Conservation (phyloP, 129 eudicot genomes). For the Apium graveolens region DNA sequence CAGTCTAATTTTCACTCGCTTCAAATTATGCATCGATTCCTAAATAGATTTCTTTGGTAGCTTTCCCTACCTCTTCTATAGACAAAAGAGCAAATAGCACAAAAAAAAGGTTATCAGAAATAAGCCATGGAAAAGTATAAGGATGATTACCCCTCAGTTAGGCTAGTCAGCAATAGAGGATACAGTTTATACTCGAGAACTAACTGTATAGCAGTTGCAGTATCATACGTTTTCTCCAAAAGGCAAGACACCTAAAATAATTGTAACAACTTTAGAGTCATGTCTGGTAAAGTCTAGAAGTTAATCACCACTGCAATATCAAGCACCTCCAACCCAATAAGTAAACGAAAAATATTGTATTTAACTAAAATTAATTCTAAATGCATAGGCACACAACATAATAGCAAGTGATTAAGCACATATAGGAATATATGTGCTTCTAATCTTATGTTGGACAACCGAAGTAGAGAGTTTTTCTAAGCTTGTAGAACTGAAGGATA, state of each 20-base stretch:
- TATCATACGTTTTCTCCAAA: slow-evolving; percentile 52
- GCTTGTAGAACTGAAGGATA: background rate
- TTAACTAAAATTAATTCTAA: background rate
- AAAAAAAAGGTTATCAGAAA: background rate
- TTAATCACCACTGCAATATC: background rate
- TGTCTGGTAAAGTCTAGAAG: background rate
- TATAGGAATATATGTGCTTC: background rate
- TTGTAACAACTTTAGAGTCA: slow-evolving; percentile 4
- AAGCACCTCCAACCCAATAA: background rate
- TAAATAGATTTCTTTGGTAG: background rate
- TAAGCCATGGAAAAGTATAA: slow-evolving; percentile 4
- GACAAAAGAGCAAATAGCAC: background rate
- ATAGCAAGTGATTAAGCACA: background rate
- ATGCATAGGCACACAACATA: background rate
- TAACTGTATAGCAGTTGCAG: slow-evolving; percentile 40
- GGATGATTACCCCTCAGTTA: slow-evolving; percentile 53
- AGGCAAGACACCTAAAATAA: slow-evolving; percentile 63
- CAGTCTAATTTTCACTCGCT: background rate
- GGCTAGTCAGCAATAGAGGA: slow-evolving; percentile 78
- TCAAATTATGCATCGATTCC: background rate
- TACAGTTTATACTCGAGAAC: slow-evolving; percentile 47
- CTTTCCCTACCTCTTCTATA: background rate
- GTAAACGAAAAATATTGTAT: background rate
- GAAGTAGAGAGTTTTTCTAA: background rate
- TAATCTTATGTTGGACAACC: background rate